Conservation (phyloP, 108 stramenopile genomes). For the Conticribra guillardii region DNA sequence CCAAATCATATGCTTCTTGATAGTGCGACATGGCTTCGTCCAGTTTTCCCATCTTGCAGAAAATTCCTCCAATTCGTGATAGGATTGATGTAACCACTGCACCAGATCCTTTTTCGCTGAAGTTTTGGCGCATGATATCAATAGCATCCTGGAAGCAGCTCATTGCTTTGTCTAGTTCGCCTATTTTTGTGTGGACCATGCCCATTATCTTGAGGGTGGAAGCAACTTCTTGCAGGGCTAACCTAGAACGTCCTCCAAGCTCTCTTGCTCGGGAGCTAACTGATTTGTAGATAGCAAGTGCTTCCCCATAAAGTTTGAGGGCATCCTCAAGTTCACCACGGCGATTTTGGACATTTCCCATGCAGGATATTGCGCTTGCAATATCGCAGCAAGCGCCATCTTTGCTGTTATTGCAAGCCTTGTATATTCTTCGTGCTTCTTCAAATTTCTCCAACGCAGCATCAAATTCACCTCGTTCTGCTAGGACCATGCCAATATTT, state of each 20-base stretch:
- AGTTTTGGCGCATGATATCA: slow-evolving; percentile 56
- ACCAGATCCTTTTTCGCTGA: slow-evolving; percentile 47
- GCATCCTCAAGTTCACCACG: slow-evolving; percentile 78
- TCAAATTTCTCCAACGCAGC: slow-evolving; percentile 70
- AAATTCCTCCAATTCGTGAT: slow-evolving; percentile 73
- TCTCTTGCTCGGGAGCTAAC: slow-evolving; percentile 34
- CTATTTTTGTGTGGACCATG: slow-evolving; percentile 74
- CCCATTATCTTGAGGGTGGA: slow-evolving; percentile 84
- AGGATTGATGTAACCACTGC: slow-evolving; percentile 59
- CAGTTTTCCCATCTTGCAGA: slow-evolving; percentile 68
- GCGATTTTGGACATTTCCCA: slow-evolving; percentile 83
- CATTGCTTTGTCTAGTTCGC: slow-evolving; percentile 73
- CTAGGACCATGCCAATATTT: slow-evolving; percentile 85
- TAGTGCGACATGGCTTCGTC: slow-evolving; percentile 80
- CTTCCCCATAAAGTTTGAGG: slow-evolving; percentile 67
- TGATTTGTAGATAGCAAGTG: slow-evolving; percentile 70
- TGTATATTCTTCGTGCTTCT: slow-evolving; percentile 66
- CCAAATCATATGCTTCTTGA: slow-evolving; percentile 75
- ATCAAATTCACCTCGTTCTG: slow-evolving; percentile 74
- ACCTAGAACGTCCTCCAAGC: slow-evolving; percentile 29
- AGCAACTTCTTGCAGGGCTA: slow-evolving; percentile 70
- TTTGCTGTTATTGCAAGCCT: slow-evolving; percentile 44
- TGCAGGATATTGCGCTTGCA: slow-evolving; percentile 81
- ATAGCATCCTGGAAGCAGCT: slow-evolving; percentile 74
- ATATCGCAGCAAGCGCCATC: slow-evolving; percentile 70